These are phyloP conservation scores for Casuarina cunninghamiana DNA, from an alignment of 306 rosid species.

Conservation along the genomic window DNA sequence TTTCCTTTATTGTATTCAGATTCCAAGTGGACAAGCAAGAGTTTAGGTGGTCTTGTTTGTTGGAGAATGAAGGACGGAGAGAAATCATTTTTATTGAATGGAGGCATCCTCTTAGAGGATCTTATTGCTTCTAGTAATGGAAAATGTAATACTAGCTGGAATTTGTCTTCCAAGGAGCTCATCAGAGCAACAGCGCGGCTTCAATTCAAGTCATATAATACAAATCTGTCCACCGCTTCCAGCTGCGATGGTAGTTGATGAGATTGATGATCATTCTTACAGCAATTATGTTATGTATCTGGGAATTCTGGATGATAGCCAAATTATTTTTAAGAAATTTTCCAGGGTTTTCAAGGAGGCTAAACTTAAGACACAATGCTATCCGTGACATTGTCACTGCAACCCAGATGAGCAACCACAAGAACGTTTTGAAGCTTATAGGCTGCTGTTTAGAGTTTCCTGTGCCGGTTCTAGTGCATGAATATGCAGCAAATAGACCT, in stretches of 20 bases:
- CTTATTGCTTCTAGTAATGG: not conserved
- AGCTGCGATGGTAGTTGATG: not conserved
- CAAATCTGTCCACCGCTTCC: not conserved
- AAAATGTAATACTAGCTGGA: not conserved
- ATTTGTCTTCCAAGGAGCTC: not conserved
- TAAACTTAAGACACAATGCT: not conserved
- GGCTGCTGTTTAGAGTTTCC: constrained; percentile 13
- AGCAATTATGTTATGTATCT: not conserved
- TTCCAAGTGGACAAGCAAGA: not conserved
- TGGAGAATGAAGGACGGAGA: not conserved
- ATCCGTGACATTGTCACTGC: not conserved
- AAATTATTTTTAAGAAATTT: not conserved
- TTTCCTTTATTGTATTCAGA: not conserved
- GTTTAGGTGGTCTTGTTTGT: not conserved
- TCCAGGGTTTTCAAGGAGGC: not conserved
- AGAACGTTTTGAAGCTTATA: not conserved
- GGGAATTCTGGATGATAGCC: not conserved
- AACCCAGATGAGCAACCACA: not conserved
- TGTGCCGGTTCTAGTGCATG: not conserved
- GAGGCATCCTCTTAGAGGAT: not conserved
- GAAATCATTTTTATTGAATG: not conserved
- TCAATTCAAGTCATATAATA: too few relatives aligned
- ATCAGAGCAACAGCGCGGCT: not conserved
- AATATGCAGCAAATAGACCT: not conserved
- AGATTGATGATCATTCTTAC: not conserved